A percentile compares a stretch with the other conserved stretches of the same genome.
Evolutionary conservation across 768 basidiomycete species (phyloP).

Genomic region (Austroboletus festivus): DNA sequence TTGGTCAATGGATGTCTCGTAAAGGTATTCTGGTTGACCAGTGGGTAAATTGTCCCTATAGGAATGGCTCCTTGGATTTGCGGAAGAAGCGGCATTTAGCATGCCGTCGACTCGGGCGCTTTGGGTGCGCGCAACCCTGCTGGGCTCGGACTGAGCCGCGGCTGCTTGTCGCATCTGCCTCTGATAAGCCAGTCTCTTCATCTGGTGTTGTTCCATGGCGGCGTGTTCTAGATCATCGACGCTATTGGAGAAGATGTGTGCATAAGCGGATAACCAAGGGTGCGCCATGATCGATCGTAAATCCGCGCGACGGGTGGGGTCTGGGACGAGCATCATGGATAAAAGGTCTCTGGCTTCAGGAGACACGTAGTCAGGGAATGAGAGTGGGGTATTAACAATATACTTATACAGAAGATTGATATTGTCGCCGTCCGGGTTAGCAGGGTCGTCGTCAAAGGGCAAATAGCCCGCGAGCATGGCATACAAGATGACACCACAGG

Average conservation of each 20-base stretch:
- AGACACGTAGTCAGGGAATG: constrained; percentile 96
- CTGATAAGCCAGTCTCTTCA: constrained; percentile 80
- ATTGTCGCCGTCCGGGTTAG: constrained; percentile 98
- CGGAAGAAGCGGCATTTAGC: constrained; percentile 31
- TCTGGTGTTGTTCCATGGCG: constrained; percentile 82
- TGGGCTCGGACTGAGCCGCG: constrained; percentile 29
- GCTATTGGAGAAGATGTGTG: constrained; percentile 53
- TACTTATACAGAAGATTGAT: constrained; percentile 98
- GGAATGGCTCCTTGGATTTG: constrained; percentile 38
- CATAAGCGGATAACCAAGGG: constrained; percentile 67
- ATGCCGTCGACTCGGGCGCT: constrained; percentile 53
- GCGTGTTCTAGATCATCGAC: constrained; percentile 77
- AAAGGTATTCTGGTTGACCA: constrained; percentile 64
- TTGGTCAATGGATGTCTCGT: constrained; percentile 68
- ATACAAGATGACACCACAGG: constrained; percentile 92
- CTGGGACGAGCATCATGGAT: constrained; percentile 90
- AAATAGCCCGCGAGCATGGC: constrained; percentile 97
- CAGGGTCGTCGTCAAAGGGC: constrained; percentile 99
- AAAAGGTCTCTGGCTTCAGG: constrained; percentile 79
- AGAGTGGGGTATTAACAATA: constrained; percentile 94
- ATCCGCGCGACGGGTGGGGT: constrained; percentile 76
- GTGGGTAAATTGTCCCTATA: constrained; percentile 48
- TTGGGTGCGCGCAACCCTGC: constrained; percentile 44
- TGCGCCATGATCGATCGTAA: constrained; percentile 82
- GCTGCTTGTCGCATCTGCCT: constrained; percentile 67